Base-by-base conservation (phyloP, 2,329 filamentous ascomycete genomes). In the Nannizzia gypsea region DNA sequence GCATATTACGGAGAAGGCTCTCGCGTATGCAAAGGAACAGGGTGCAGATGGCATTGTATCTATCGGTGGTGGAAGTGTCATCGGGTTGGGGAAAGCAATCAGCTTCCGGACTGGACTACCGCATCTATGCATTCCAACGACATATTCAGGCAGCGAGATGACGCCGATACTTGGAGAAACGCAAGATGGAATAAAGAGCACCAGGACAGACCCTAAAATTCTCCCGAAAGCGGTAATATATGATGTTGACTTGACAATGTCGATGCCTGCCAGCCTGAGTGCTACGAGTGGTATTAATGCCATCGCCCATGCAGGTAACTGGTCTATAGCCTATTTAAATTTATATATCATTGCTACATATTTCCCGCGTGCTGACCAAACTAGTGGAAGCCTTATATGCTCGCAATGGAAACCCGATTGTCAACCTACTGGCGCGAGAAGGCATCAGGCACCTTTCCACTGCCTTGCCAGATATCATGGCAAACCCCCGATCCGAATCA, bases 111-210 rank as follows among this genome's bases (percentile, higher is more conserved):
- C 80, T 36, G 76, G 75, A 0, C 72, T 83, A 36, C 80, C 79
- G 20, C 81, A 84, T 66, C 77, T 84, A 48, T 83, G 80, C 65
- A 79, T 84, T 56, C 81, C 82, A n/a, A 84, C 81, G 1, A 83
- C 81, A 0, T 84, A 84, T 66, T 78, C 81, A 3, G 81, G 81
- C 2, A 82, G 79, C 62, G 84, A 86, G 67, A 83, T 86, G 77
- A 86, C 83, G 2, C 81, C 83, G 0, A 84, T 85, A 54, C 71
- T 86, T 11, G 83, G 83, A 1, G 82, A 86, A 71, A 85, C 82
- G 0, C 73, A 76, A 11, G 76, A 81, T 58, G 82, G 83, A 0
- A 67, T 74, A 61, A 85, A 86, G 71, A 80, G 77, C 60, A 85
- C 83, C 2, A 73, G 77, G 31, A 75, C 72, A 3, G 82, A 86